A percentile compares a stretch with the other conserved stretches of the same genome.
These are phyloP conservation scores for Mycosarcoma maydis DNA, from an alignment of 1,284 basidiomycete genomes.

Conservation along the genomic window DNA sequence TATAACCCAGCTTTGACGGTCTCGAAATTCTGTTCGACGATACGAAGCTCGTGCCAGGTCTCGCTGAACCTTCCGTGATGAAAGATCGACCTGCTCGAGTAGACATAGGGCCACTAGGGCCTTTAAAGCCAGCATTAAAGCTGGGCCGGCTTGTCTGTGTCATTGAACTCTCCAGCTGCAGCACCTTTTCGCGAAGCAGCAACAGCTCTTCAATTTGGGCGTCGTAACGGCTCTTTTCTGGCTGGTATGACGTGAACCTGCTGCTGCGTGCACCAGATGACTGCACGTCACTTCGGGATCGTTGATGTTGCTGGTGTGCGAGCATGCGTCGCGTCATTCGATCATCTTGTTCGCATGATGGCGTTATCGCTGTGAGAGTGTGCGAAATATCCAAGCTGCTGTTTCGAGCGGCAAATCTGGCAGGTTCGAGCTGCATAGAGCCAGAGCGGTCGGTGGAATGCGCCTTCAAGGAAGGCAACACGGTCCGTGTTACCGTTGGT, in stretches of 20 bases:
- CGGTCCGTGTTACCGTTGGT: no score
- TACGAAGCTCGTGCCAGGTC: background rate
- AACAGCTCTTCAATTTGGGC: conserved; percentile 23
- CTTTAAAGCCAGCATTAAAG: background rate
- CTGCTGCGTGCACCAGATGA: conserved; percentile 4
- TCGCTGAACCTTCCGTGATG: background rate
- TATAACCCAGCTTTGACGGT: conserved; percentile 22
- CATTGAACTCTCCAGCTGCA: conserved; percentile 5
- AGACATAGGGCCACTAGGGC: background rate
- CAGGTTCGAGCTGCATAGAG: no score
- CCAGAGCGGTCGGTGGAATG: no score
- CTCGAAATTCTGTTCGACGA: conserved; percentile 12
- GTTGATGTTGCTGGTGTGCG: conserved; percentile 1
- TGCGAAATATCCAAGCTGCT: no score
- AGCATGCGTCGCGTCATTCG: background rate
- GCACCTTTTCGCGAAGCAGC: conserved; percentile 17
- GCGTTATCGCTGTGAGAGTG: no score
- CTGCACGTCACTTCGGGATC: conserved; percentile 18
- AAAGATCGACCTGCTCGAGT: background rate
- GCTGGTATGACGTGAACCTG: conserved; percentile 1
- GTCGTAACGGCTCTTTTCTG: conserved; percentile 12
- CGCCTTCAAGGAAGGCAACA: no score
- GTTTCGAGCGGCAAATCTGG: no score
- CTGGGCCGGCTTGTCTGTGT: background rate
- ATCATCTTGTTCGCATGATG: background rate